Evolutionary conservation across 2,329 filamentous ascomycete species (phyloP).

Genomic region (Harringtonia lauricola): DNA sequence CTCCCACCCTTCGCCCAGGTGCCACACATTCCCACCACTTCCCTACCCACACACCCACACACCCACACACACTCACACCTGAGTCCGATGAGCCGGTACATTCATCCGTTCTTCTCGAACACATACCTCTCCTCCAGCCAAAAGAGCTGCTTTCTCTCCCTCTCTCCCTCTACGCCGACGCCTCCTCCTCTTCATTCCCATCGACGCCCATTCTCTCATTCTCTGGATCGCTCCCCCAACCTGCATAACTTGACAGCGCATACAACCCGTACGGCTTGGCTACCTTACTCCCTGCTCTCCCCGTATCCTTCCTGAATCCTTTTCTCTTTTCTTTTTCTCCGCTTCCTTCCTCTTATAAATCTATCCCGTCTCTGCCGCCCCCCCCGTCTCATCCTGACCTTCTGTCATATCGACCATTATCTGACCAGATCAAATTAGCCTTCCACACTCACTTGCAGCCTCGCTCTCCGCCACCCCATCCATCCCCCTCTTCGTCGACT

Average conservation of each 20-base stretch:
- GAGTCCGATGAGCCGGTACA: conserved; percentile 20
- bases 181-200: neutral
- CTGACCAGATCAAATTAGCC: too few relatives aligned
- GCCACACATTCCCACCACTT: conserved; percentile 10
- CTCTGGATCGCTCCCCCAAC: neutral
- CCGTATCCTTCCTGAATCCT: too few relatives aligned
- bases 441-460: too few relatives aligned
- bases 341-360: too few relatives aligned
- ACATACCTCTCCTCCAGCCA: neutral
- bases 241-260: neutral
- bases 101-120: conserved; percentile 16
- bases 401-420: too few relatives aligned
- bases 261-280: too few relatives aligned
- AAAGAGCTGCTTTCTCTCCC: neutral
- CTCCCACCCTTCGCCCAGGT: too few relatives aligned
- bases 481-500: neutral
- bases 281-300: neutral
- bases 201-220: neutral
- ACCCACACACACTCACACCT: conserved; percentile 10
- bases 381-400: too few relatives aligned
- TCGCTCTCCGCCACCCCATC: neutral
- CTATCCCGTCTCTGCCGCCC: too few relatives aligned
- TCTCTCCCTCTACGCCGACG: neutral
- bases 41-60: conserved; percentile 8
- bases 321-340: too few relatives aligned